These are phyloP conservation scores for Penicillium expansum DNA, from an alignment of 2,329 filamentous ascomycete species.

Conservation along the genomic window DNA sequence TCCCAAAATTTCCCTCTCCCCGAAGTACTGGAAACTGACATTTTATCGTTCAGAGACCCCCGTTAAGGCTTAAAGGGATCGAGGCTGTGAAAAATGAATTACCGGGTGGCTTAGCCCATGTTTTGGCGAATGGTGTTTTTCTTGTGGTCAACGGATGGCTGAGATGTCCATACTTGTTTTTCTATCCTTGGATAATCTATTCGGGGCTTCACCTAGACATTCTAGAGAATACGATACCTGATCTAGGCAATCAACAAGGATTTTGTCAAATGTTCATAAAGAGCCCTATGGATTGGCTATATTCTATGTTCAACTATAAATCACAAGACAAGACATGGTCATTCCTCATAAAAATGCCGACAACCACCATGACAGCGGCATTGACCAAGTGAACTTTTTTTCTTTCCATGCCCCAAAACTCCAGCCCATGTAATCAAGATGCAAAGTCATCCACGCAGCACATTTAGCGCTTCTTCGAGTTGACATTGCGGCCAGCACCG, in stretches of 20 bases:
- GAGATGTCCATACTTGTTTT: slow-evolving; percentile 22
- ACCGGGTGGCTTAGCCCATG: slow-evolving; percentile 28
- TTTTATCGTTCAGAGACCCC: slow-evolving; percentile 26
- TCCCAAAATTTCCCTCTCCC: background rate
- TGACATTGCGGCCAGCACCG: slow-evolving; percentile 82
- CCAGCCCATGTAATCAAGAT: slow-evolving; percentile 26
- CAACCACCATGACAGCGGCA: slow-evolving; percentile 3
- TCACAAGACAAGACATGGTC: slow-evolving; percentile 17
- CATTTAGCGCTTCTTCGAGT: slow-evolving; percentile 61
- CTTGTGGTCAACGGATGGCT: slow-evolving; percentile 29
- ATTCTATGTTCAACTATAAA: slow-evolving; percentile 26
- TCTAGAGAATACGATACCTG: slow-evolving; percentile 12
- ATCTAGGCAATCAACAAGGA: slow-evolving; percentile 16
- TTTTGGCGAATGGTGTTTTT: slow-evolving; percentile 43
- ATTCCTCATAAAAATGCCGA: slow-evolving; percentile 19
- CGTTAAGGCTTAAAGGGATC: slow-evolving; percentile 31
- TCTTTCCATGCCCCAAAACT: slow-evolving; percentile 22
- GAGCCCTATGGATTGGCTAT: slow-evolving; percentile 12
- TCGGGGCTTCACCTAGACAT: slow-evolving; percentile 13
- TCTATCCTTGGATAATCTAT: slow-evolving; percentile 19
- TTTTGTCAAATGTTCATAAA: slow-evolving; percentile 11
- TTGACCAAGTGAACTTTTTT: slow-evolving; percentile 16
- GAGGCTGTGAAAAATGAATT: slow-evolving; percentile 23
- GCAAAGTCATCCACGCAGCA: slow-evolving; percentile 14
- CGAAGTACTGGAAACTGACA: slow-evolving; percentile 4